Evolutionary conservation across 2,329 filamentous ascomycete species (phyloP), one percentile per base, ranked within the genome.

Genomic region (Fusarium lateritium): DNA sequence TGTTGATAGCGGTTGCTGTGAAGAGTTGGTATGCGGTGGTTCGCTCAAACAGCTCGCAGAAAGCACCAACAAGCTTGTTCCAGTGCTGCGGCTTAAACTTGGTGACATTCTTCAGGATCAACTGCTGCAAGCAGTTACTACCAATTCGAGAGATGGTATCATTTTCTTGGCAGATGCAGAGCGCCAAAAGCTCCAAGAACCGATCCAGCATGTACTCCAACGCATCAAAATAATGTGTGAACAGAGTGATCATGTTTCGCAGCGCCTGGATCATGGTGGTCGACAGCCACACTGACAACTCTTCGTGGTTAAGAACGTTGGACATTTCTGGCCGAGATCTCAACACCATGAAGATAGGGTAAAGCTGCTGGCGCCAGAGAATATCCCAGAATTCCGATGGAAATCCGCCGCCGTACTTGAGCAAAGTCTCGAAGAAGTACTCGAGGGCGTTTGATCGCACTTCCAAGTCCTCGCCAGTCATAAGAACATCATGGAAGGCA

Each of bases 191-290:
- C 79, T 98, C 95, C 38, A 99, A 82, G 79, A 99, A 98, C n/a
- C 96, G 88, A 79, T 98, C 94, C 19, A 99, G 87, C 96, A 99
- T 99, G 77, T 97, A 97, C 81, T 98, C 94, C 11, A 99, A 83
- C 0, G 94, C 91, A 62, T 97, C 93, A 70, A 99, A 99, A 80
- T 98, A 99, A 80, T 99, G 97, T 0, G 97, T 99, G 79, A 99
- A 99, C 24, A 99, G 88, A 1, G 94, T 95, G 74, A 99, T 98
- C 93, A 99, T 97, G 81, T 98, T 98, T 62, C 96, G 91, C 56
- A 99, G 84, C 3, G 96, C 96, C 79, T 99, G 96, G 40, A 99
- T 99, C 93, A 99, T 98, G 10, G 96, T 99, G 0, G 96, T 99
- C 1, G 96, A 98, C 24, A 99, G 86, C 96, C 96, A 99, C 4